phyloP scores from a whole-genome alignment of 352 stramenopile genomes.

The Pythium vanterpoolii region DNA sequence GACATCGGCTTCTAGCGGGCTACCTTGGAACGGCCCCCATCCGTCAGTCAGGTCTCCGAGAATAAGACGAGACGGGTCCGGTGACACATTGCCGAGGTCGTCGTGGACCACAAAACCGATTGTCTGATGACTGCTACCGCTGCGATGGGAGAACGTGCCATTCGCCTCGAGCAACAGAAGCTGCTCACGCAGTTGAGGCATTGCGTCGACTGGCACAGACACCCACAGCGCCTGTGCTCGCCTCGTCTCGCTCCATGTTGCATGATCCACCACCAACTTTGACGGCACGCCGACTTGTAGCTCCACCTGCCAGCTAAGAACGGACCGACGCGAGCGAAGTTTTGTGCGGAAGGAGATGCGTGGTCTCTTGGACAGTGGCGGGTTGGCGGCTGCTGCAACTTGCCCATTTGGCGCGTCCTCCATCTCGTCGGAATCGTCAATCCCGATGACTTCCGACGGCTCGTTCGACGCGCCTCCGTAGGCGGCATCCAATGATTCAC shows the following conservation, averaged over 20 bases:
- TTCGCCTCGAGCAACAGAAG: conserved; percentile 1
- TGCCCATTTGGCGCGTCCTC: neutral
- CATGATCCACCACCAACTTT: neutral
- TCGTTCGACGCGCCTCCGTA: conserved; percentile 5
- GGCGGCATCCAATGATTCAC: neutral
- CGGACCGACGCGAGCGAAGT: neutral
- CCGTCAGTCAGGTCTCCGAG: conserved; percentile 20
- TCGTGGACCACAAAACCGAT: conserved; percentile 6
- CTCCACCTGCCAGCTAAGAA: neutral
- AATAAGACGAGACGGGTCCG: neutral
- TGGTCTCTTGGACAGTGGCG: conserved; percentile 7
- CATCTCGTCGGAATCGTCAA: conserved; percentile 10
- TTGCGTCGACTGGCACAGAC: conserved; percentile 9
- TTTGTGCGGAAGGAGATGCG: neutral
- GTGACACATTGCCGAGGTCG: neutral
- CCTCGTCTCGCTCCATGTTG: conserved; percentile 8
- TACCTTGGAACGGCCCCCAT: conserved; percentile 7
- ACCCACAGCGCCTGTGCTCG: conserved; percentile 23
- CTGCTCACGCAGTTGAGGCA: neutral
- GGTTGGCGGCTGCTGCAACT: neutral
- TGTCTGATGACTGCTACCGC: neutral
- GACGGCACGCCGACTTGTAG: neutral
- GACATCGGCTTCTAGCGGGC: conserved; percentile 16
- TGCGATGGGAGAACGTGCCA: neutral
- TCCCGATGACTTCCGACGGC: neutral